phyloP scores from a whole-genome alignment of 2,329 filamentous ascomycete genomes.

The Dichotomopilus funicola region DNA sequence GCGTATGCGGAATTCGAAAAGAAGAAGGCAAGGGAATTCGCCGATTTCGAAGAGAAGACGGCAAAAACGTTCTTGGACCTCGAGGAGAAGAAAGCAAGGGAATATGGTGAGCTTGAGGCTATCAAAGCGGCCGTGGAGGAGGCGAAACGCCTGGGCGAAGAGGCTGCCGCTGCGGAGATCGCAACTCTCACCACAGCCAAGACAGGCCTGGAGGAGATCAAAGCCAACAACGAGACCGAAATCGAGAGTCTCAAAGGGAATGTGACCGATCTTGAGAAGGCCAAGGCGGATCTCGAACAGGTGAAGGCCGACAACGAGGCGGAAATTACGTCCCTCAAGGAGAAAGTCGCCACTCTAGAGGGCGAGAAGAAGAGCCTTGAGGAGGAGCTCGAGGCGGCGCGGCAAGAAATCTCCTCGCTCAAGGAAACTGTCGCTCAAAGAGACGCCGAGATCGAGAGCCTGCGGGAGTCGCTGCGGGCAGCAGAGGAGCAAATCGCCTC shows the following conservation, averaged over 20 bases:
- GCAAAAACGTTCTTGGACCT: slow-evolving; percentile 14
- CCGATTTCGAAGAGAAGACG: slow-evolving; percentile 13
- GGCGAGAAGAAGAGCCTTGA: slow-evolving; percentile 22
- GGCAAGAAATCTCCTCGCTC: slow-evolving; percentile 19
- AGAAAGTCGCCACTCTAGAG: slow-evolving; percentile 16
- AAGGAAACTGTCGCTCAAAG: slow-evolving; percentile 18
- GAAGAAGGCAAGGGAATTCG: slow-evolving; percentile 13
- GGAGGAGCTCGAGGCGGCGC: slow-evolving; percentile 19
- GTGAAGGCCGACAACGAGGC: slow-evolving; percentile 18
- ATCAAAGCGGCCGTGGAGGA: slow-evolving; percentile 22
- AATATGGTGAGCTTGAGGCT: slow-evolving; percentile 14
- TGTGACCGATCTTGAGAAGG: slow-evolving; percentile 16
- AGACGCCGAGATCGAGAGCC: slow-evolving; percentile 20
- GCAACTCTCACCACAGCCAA: slow-evolving; percentile 16
- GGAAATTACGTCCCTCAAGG: slow-evolving; percentile 21
- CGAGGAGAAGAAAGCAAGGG: slow-evolving; percentile 7
- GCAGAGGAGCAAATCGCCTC: slow-evolving; percentile 23
- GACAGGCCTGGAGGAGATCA: slow-evolving; percentile 20
- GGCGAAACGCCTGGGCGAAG: slow-evolving; percentile 19
- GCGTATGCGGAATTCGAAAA: slow-evolving; percentile 15
- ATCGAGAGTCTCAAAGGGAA: slow-evolving; percentile 19
- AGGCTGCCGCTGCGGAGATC: slow-evolving; percentile 21
- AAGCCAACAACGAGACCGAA: slow-evolving; percentile 22
- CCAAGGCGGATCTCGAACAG: slow-evolving; percentile 17
- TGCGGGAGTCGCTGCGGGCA: slow-evolving; percentile 20